These are phyloP conservation scores for Eucalyptus polyanthemos DNA, from an alignment of 345 rosid species.

Conservation along the genomic window DNA sequence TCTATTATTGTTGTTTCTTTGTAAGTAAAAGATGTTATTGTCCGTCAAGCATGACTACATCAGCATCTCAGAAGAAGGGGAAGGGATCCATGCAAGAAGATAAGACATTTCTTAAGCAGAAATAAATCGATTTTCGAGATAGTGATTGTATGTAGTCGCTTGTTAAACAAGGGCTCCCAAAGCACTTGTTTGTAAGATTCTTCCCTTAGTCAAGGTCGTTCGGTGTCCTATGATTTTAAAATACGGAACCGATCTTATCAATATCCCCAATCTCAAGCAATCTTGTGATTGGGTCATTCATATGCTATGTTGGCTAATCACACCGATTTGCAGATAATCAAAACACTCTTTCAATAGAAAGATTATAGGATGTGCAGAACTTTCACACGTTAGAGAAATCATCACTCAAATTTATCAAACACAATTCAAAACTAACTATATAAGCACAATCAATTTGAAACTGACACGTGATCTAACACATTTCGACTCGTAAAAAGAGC, in stretches of 20 bases:
- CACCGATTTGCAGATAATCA: background rate
- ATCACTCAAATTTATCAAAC: background rate
- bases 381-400: background rate
- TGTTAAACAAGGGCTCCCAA: background rate
- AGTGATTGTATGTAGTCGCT: background rate
- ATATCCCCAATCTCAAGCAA: background rate
- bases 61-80: background rate
- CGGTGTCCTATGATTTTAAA: background rate
- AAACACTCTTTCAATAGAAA: background rate
- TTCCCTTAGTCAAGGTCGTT: background rate
- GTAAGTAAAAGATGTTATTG: background rate
- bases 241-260: background rate
- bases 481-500: background rate
- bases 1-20: background rate
- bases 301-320: background rate
- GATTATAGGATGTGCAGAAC: background rate
- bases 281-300: background rate
- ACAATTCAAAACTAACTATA: background rate
- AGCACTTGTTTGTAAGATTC: background rate
- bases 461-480: fast-evolving
- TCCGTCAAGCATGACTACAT: too few relatives aligned
- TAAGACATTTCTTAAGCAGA: background rate
- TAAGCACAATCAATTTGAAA: fast-evolving
- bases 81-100: background rate
- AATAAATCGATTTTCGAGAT: background rate